Conservation (phyloP, 441 rosid genomes). For the Aleurites moluccanus region DNA sequence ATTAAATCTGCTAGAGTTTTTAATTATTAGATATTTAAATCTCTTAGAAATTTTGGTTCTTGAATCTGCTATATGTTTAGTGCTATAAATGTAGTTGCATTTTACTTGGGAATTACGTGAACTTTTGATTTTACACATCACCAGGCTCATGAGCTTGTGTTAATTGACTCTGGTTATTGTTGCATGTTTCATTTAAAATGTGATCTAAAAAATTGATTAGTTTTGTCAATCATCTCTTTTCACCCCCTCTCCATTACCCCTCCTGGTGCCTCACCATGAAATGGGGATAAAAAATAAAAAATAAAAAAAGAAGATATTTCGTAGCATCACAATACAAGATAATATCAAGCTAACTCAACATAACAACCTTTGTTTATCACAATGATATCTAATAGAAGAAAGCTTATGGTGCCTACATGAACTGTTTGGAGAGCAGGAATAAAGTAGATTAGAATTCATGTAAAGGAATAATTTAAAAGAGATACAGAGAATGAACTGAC, state of each 20-base stretch:
- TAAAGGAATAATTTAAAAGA: too few species aligned
- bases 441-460: not conserved
- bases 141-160: not conserved
- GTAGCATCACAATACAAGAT: not conserved
- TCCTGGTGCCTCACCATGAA: not conserved
- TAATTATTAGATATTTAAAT: not conserved
- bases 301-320: too few species aligned
- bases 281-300: not conserved
- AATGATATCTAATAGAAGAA: not conserved
- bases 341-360: not conserved
- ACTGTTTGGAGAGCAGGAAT: not conserved
- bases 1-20: not conserved
- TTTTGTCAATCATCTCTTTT: not conserved
- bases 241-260: not conserved
- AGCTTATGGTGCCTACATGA: not conserved
- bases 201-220: not conserved
- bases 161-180: not conserved
- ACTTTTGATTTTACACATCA: not conserved
- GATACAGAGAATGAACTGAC: too few species aligned
- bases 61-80: not conserved
- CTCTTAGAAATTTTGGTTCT: constrained; percentile 7
- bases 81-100: not conserved
- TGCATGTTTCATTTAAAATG: not conserved
- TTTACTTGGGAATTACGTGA: not conserved
- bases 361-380: too few species aligned